Percentiles rank a stretch among this genome's conserved stretches.
phyloP scores from a whole-genome alignment of 495 filamentous ascomycete species.

The Penicillium diatomitis region DNA sequence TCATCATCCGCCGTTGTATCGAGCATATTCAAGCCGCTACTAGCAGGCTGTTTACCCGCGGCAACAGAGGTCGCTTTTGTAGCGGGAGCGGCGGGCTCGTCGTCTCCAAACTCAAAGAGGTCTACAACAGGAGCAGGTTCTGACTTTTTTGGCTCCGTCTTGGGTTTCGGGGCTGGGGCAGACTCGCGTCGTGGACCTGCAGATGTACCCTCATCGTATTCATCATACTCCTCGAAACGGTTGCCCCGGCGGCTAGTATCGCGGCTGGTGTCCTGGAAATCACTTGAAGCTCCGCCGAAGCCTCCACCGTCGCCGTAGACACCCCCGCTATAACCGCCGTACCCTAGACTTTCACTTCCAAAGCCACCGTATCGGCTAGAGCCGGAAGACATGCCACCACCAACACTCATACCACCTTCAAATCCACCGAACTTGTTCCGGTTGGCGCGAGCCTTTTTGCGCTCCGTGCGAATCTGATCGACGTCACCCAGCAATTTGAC shows the following conservation, averaged over 20 bases:
- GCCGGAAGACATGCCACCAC: conserved; percentile 49
- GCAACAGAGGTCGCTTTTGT: conserved; percentile 27
- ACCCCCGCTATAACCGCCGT: conserved; percentile 75
- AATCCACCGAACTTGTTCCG: conserved; percentile 92
- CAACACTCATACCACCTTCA: conserved; percentile 63
- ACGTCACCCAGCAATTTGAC: conserved; percentile 91
- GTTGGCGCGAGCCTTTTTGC: conserved; percentile 86
- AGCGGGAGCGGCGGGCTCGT: conserved; percentile 45
- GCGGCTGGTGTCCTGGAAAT: conserved; percentile 52
- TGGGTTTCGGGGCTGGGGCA: conserved; percentile 28
- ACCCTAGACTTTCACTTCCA: conserved; percentile 64
- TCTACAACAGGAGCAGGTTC: conserved; percentile 52
- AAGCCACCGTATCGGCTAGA: conserved; percentile 77
- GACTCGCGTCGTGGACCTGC: conserved; percentile 37
- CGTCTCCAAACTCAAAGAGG: conserved; percentile 78
- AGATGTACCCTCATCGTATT: conserved; percentile 73
- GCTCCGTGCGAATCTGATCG: conserved; percentile 80
- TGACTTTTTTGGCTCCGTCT: conserved; percentile 61
- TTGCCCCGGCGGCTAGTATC: conserved; percentile 46
- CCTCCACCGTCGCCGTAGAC: conserved; percentile 68
- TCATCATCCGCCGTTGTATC: conserved; percentile 63
- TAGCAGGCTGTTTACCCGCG: conserved; percentile 38
- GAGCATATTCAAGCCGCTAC: conserved; percentile 49
- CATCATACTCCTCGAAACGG: conserved; percentile 93
- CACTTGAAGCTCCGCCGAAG: conserved; percentile 15